These are phyloP conservation scores for Purpureocillium lavendulum DNA, from an alignment of 2,329 filamentous ascomycete genomes.

Conservation along the genomic window DNA sequence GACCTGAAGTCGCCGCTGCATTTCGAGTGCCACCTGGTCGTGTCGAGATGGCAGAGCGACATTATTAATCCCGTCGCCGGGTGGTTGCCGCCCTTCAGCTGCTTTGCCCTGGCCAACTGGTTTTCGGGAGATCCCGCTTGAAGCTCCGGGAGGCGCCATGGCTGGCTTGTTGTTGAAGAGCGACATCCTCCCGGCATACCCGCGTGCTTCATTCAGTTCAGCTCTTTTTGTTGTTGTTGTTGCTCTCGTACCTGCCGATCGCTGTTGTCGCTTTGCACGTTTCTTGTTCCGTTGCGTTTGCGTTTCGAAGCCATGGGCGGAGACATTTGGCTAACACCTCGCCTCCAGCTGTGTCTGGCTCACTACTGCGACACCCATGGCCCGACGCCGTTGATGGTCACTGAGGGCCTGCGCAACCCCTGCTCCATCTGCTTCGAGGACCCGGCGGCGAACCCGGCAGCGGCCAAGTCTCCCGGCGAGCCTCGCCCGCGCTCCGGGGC, in stretches of 20 bases:
- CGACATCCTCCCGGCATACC: background rate
- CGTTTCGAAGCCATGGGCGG: conserved; percentile 15
- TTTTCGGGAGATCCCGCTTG: background rate
- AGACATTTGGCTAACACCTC: conserved; percentile 21
- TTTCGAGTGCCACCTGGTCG: background rate
- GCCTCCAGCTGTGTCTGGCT: conserved; percentile 56
- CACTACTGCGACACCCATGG: conserved; percentile 66
- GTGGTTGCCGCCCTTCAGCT: background rate
- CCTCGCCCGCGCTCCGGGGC: conserved; percentile 32
- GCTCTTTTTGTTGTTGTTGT: background rate
- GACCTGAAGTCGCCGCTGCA: background rate
- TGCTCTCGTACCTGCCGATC: too few species aligned
- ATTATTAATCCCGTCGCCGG: conserved; percentile 1
- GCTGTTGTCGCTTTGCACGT: background rate
- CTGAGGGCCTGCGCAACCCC: conserved; percentile 53
- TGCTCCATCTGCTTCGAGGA: conserved; percentile 52
- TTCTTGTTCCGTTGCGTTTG: conserved; percentile 1
- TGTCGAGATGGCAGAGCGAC: background rate
- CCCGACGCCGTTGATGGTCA: conserved; percentile 62
- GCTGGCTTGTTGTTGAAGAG: background rate
- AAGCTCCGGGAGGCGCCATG: background rate
- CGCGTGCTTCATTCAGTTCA: conserved; percentile 2
- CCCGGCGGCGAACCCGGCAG: conserved; percentile 1
- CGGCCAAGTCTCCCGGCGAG: conserved; percentile 14
- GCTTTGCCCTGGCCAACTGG: background rate